Percentiles rank a stretch among this genome's conserved stretches.
Conservation (phyloP, 2,329 filamentous ascomycete species). For the Colletotrichum sp. region DNA sequence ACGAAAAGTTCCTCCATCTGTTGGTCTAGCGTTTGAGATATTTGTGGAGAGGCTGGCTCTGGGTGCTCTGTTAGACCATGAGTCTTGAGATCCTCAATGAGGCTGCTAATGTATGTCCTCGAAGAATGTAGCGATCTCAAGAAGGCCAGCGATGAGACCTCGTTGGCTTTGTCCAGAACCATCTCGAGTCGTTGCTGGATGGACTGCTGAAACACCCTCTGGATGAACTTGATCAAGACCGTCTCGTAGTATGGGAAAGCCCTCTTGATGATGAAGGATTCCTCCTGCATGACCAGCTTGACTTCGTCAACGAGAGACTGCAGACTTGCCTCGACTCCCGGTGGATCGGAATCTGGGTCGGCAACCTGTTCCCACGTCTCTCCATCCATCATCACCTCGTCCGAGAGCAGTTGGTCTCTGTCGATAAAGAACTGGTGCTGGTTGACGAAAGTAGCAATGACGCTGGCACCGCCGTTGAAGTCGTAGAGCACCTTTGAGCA, state of each 20-base stretch:
- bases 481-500: slow-evolving; percentile 93
- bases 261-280: slow-evolving; percentile 94
- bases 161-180: slow-evolving; percentile 92
- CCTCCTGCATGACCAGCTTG: slow-evolving; percentile 93
- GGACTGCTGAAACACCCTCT: slow-evolving; percentile 96
- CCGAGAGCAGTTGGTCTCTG: slow-evolving; percentile 85
- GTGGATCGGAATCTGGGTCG: slow-evolving; percentile 91
- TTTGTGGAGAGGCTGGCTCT: slow-evolving; percentile 86
- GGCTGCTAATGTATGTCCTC: slow-evolving; percentile 81
- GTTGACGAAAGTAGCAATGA: slow-evolving; percentile 96
- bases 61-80: slow-evolving; percentile 96
- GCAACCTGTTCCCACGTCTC: slow-evolving; percentile 90
- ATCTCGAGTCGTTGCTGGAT: slow-evolving; percentile 95
- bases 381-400: slow-evolving; percentile 77
- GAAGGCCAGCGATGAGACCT: slow-evolving; percentile 90
- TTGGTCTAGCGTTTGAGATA: slow-evolving; percentile 74
- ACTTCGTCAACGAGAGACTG: slow-evolving; percentile 95
- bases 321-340: slow-evolving; percentile 87
- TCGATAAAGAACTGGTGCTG: slow-evolving; percentile 99
- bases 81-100: slow-evolving; percentile 92
- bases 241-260: slow-evolving; percentile 97
- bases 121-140: slow-evolving; percentile 90
- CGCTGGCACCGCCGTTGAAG: slow-evolving; percentile 94
- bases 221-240: slow-evolving; percentile 89
- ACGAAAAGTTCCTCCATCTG: slow-evolving; percentile 80